Conservation (phyloP, 805 yeast genomes). For the Clavispora phyllophila region DNA sequence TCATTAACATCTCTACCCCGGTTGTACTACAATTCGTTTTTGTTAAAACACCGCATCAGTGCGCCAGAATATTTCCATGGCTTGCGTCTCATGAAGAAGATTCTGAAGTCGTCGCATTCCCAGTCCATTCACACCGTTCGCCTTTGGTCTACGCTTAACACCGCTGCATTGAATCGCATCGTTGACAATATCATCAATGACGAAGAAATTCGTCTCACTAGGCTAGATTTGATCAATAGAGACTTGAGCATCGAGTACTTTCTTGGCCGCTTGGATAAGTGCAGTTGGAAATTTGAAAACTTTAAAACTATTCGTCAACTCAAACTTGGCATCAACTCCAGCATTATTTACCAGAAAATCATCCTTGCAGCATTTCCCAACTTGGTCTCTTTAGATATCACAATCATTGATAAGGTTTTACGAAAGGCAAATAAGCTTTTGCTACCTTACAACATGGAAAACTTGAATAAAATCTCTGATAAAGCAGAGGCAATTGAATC, state of each 20-base stretch:
- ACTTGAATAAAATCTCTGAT: constrained; percentile 6
- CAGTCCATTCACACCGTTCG: constrained; percentile 18
- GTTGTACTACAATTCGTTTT: constrained; percentile 19
- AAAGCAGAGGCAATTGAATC: background rate
- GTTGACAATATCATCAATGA: constrained; percentile 23
- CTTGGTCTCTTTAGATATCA: constrained; percentile 20
- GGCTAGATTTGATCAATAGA: constrained; percentile 26
- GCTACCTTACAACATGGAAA: constrained; percentile 13
- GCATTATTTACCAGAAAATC: constrained; percentile 14
- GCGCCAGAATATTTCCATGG: constrained; percentile 28
- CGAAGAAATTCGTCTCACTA: constrained; percentile 15
- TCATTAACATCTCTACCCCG: constrained; percentile 21
- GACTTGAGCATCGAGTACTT: constrained; percentile 23
- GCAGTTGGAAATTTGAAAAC: constrained; percentile 22
- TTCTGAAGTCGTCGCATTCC: constrained; percentile 14
- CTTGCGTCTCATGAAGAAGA: constrained; percentile 21
- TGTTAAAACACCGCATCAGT: constrained; percentile 22
- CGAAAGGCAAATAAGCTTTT: constrained; percentile 15
- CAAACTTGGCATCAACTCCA: constrained; percentile 25
- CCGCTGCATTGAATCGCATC: constrained; percentile 21
- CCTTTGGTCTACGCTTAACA: constrained; percentile 18
- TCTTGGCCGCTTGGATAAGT: constrained; percentile 19
- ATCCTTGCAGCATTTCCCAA: constrained; percentile 21
- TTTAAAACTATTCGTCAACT: constrained; percentile 18
- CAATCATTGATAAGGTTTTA: constrained; percentile 15